Conservation (phyloP, 768 basidiomycete genomes). For the Suillus occidentalis region DNA sequence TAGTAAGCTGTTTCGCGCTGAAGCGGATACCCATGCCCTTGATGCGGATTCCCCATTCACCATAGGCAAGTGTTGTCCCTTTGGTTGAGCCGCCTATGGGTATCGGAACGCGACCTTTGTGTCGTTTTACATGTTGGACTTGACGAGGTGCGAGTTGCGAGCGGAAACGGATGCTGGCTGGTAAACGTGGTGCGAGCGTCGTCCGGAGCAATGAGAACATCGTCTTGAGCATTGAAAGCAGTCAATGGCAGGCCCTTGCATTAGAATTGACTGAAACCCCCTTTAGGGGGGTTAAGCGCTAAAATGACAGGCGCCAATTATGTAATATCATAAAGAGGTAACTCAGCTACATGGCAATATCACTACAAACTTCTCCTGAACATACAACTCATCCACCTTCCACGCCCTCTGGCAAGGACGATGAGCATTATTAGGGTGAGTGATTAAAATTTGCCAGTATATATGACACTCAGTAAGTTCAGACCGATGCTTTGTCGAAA, state of each 20-base stretch:
- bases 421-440: too few species aligned
- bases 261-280: background rate
- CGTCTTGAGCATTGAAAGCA: background rate
- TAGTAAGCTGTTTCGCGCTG: constrained; percentile 80
- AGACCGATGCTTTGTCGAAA: background rate
- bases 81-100: constrained; percentile 89
- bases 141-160: constrained; percentile 78
- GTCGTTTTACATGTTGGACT: constrained; percentile 82
- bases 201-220: background rate
- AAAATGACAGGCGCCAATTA: background rate
- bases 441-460: background rate
- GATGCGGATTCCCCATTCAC: constrained; percentile 90
- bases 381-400: too few species aligned
- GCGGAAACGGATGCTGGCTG: constrained; percentile 35
- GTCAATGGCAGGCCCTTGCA: background rate
- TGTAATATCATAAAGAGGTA: too few species aligned
- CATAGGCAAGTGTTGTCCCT: constrained; percentile 89
- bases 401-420: too few species aligned
- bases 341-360: too few species aligned
- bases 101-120: constrained; percentile 86
- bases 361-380: too few species aligned
- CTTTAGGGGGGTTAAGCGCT: background rate
- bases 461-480: background rate
- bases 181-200: background rate
- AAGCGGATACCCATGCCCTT: constrained; percentile 79